Evolutionary conservation across 1,284 basidiomycete species (phyloP).

Genomic region (Sanguinoderma infundibulare): DNA sequence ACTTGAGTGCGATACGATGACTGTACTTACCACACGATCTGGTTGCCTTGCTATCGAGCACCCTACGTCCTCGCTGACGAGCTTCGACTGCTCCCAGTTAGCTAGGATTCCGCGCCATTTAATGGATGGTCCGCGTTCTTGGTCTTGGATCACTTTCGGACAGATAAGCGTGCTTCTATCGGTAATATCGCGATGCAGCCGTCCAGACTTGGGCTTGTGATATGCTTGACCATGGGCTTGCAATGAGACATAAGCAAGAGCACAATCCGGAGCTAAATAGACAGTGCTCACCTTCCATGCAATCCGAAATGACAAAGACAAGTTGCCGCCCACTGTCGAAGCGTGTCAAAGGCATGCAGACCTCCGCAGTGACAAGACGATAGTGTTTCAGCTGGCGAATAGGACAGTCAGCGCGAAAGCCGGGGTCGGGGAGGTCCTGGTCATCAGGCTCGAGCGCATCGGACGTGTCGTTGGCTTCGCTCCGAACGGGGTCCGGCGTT

Average conservation of each 20-base stretch:
- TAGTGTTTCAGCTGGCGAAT: conserved; percentile 9
- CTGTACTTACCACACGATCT: background rate
- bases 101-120: background rate
- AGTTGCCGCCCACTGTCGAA: conserved; percentile 1
- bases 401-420: background rate
- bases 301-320: background rate
- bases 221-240: background rate
- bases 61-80: no score
- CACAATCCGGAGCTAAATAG: background rate
- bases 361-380: conserved; percentile 9
- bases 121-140: background rate
- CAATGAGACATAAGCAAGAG: background rate
- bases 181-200: background rate
- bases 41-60: background rate
- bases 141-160: background rate
- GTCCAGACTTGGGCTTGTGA: background rate
- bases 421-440: background rate
- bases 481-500: no score
- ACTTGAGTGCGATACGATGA: background rate
- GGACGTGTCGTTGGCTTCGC: background rate
- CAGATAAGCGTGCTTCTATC: background rate
- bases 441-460: background rate
- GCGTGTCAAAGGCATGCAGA: background rate
- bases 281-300: conserved; percentile 1
- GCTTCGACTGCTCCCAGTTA: conserved; percentile 4